These are phyloP conservation scores for Claviceps arundinis DNA, from an alignment of 2,329 filamentous ascomycete genomes.

Conservation along the genomic window DNA sequence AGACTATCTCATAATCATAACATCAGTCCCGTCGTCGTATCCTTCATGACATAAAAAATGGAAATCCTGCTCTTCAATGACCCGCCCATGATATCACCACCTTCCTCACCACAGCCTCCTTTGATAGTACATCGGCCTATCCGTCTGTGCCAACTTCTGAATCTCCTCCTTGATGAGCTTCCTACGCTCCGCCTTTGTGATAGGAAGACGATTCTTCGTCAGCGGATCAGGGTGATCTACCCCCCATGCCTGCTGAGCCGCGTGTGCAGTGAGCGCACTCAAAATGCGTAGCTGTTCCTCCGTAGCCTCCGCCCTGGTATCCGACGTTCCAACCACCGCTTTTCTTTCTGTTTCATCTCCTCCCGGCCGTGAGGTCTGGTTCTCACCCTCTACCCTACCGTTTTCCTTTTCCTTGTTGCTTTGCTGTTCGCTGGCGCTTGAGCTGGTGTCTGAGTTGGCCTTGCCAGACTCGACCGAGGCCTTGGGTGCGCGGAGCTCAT, in stretches of 20 bases:
- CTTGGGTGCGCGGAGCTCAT: conserved; percentile 13
- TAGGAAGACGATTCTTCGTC: conserved; percentile 29
- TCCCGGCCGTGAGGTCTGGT: neutral
- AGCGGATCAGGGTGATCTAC: conserved; percentile 23
- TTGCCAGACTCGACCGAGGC: conserved; percentile 7
- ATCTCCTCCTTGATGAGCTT: conserved; percentile 47
- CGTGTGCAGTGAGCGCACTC: conserved; percentile 18
- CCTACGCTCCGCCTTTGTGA: conserved; percentile 40
- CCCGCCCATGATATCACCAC: neutral
- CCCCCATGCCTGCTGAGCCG: conserved; percentile 19
- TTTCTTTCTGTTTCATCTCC: neutral
- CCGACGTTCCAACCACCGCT: conserved; percentile 7
- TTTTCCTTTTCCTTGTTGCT: neutral
- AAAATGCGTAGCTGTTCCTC: conserved; percentile 19
- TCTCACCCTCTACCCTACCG: neutral
- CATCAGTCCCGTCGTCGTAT: no score
- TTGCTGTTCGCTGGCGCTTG: conserved; percentile 1
- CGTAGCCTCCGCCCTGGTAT: conserved; percentile 9
- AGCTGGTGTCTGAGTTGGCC: neutral
- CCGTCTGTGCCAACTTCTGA: conserved; percentile 29
- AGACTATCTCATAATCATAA: no score
- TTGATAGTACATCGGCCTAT: conserved; percentile 38
- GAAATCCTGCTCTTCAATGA: no score
- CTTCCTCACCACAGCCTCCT: conserved; percentile 31
- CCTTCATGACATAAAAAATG: no score